Evolutionary conservation across 1,139 yeast genomes (phyloP), one percentile per base, ranked within the genome.

Genomic region (Lizanozyma gosingica): DNA sequence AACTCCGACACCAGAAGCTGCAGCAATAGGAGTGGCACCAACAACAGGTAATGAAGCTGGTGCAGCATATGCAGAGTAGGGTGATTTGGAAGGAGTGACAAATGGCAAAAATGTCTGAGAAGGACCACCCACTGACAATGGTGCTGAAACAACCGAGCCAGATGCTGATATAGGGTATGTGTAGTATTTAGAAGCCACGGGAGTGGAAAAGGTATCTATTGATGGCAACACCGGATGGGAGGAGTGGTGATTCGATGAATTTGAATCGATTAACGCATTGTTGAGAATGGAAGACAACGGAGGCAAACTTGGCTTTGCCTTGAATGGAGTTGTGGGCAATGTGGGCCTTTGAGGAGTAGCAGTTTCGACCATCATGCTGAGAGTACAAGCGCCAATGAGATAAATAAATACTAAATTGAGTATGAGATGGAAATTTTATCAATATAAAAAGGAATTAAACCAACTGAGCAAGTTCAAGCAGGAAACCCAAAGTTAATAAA

Each of bases 251-350:
- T 54, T 50, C 36, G 56, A 49, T n/a, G n/a, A n/a, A n/a, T n/a
- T n/a, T n/a, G n/a, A n/a, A 6, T 22, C 29, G 9, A 22, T 22
- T 6, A 6, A 6, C 6, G 29, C 9, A 22, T 22, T 22, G 11
- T 22, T 22, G 38, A 69, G 56, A 18, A 65, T 52, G 18, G 71
- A 53, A 33, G 70, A 62, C 50, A 69, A 63, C 15, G 75, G 75
- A 17, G 74, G 75, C 44, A 69, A 64, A 45, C 56, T 55, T 36
- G 67, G 49, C 41, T 44, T 53, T 47, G 42, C 51, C 45, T 44
- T 46, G 47, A 47, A 51, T 34, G 59, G 59, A n/a, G 63, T 54
- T 35, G 61, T 53, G 39, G 59, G 65, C 43, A 57, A 54, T 39
- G 45, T 48, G 14, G 62, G 57, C 49, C 63, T 58, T 48, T 60